A percentile compares a stretch with the other conserved stretches of the same genome.
Evolutionary conservation across 2,329 filamentous ascomycete genomes (phyloP).

Genomic region (Beauveria brongniartii): DNA sequence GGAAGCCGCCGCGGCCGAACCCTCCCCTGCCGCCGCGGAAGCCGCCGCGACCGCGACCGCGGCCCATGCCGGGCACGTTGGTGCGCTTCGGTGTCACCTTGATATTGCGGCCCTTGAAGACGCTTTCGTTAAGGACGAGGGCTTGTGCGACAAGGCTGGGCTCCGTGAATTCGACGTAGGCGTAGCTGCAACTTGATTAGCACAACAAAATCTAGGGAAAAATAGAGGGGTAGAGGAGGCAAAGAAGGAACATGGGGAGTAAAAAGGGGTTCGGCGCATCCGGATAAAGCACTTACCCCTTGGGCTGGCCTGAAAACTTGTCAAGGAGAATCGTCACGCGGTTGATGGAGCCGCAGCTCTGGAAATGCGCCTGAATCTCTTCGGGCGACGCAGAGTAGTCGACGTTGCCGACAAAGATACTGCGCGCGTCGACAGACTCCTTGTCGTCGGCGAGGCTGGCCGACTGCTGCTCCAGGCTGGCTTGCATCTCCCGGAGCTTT

Average conservation of each 20-base stretch:
- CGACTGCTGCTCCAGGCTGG: constrained; percentile 73
- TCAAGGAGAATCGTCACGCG: constrained; percentile 94
- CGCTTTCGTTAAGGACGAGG: constrained; percentile 89
- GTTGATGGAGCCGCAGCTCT: constrained; percentile 95
- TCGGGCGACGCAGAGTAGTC: constrained; percentile 96
- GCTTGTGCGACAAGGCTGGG: constrained; percentile 88
- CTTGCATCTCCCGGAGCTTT: constrained; percentile 82
- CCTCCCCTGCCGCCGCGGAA: constrained; percentile 44
- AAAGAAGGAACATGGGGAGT: not conserved
- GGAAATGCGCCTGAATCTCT: constrained; percentile 97
- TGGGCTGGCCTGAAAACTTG: constrained; percentile 98
- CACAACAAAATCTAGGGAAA: not conserved
- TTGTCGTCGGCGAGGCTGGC: constrained; percentile 84
- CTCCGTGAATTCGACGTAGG: constrained; percentile 97
- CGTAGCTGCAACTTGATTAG: constrained; percentile 58
- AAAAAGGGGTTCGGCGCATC: not conserved
- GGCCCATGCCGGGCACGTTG: constrained; percentile 89
- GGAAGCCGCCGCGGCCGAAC: constrained; percentile 46
- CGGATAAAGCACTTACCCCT: constrained; percentile 61
- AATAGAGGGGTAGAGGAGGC: not conserved
- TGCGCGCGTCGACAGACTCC: constrained; percentile 89
- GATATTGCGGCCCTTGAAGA: constrained; percentile 89
- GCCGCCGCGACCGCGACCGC: constrained; percentile 59
- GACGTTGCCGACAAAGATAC: constrained; percentile 97
- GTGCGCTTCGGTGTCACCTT: constrained; percentile 95